Evolutionary conservation across 129 eudicot species (phyloP).

Genomic region (Artemisia annua): DNA sequence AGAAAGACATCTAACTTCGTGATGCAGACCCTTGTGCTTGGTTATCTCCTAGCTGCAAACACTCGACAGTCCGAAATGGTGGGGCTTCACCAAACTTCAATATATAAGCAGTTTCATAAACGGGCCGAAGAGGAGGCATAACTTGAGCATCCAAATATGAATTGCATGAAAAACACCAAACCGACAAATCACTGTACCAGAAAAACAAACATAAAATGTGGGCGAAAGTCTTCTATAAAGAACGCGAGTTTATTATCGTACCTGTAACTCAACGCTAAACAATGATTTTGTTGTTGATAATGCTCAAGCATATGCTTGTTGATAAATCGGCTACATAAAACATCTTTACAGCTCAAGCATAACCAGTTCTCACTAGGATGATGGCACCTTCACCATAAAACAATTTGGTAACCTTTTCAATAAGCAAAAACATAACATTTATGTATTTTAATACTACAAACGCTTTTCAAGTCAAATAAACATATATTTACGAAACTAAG

Average conservation of each 20-base stretch:
- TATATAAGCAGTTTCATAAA: conserved; percentile 77
- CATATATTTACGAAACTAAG: background rate
- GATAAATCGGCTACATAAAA: conserved; percentile 84
- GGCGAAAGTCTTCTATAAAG: too few relatives aligned
- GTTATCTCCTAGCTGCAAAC: conserved; percentile 26
- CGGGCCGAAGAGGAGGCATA: conserved; percentile 61
- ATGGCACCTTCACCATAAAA: conserved; percentile 56
- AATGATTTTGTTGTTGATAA: conserved; percentile 54
- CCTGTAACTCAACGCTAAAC: conserved; percentile 90
- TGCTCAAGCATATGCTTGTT: conserved; percentile 97
- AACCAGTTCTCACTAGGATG: conserved; percentile 95
- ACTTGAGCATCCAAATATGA: conserved; percentile 90
- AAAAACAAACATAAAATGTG: background rate
- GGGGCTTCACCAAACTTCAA: conserved; percentile 89
- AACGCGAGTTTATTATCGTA: conserved; percentile 10
- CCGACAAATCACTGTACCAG: conserved; percentile 79
- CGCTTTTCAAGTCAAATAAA: background rate
- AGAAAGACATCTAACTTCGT: conserved; percentile 12
- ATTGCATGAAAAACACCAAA: conserved; percentile 93
- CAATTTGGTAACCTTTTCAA: background rate
- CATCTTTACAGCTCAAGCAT: conserved; percentile 88
- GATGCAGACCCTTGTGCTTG: conserved; percentile 26
- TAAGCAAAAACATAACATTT: too few relatives aligned
- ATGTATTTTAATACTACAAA: background rate
- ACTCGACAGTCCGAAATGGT: conserved; percentile 50